A percentile compares a stretch with the other conserved stretches of the same genome.
phyloP scores from a whole-genome alignment of 208 protist genomes.

The Acanthamoeba royreba region DNA sequence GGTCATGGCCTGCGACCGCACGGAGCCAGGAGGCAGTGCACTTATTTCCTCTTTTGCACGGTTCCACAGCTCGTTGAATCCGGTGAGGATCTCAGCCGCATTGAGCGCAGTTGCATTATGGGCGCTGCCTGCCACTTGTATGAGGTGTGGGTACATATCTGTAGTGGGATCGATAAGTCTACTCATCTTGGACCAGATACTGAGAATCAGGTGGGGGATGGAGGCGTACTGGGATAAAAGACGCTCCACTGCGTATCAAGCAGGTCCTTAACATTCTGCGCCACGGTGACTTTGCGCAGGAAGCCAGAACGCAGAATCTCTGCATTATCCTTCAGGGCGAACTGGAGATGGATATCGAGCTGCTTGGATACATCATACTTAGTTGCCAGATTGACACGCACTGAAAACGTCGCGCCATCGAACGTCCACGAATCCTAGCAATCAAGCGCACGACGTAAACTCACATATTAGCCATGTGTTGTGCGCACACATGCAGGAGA shows the following conservation, averaged over 20 bases:
- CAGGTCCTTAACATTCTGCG: neutral
- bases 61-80: neutral
- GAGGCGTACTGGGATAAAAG: neutral
- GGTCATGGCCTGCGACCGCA: neutral
- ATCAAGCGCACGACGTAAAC: no score
- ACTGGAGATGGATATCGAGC: neutral
- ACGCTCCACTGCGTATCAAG: neutral
- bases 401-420: neutral
- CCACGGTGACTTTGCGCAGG: slow-evolving; percentile 20
- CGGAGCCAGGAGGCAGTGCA: neutral
- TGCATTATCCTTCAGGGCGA: neutral
- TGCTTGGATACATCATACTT: neutral
- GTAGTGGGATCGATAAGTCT: no score
- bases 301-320: neutral
- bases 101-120: neutral
- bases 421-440: neutral
- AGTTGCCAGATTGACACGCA: neutral
- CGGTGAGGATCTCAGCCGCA: neutral
- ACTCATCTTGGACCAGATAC: no score
- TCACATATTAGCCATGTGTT: no score
- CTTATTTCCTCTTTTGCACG: neutral
- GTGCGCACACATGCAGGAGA: no score
- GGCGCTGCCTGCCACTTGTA: neutral
- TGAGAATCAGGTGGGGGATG: no score
- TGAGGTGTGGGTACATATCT: neutral